Evolutionary conservation across 2,329 filamentous ascomycete genomes (phyloP), one percentile per base, ranked within the genome.

Genomic region (Alternaria conjuncta): DNA sequence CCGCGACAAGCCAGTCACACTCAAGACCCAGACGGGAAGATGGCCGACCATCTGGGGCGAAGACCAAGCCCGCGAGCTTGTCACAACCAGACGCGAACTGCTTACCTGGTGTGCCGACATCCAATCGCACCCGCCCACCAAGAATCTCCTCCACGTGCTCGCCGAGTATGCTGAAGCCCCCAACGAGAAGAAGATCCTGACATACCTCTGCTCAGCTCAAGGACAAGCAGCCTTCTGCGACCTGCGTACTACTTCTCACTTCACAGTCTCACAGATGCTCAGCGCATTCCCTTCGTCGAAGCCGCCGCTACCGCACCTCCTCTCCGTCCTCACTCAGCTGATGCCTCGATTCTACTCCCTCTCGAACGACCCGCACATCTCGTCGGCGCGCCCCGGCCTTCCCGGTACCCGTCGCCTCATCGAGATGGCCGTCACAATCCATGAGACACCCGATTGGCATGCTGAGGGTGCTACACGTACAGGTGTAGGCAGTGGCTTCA

Each of bases 11-110:
- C 90, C 91, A 13, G 87, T 97, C 18, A 84, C 91, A 18, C 82
- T 98, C 71, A 90, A 89, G 78, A 98, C 96, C 0, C 88, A 86
- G 36, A 88, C 86, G 64, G 95, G 95, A 32, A 88, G 96, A 54
- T 99, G 95, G 95, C 96, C 96, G 5, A 99, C 96, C 0, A 96
- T 99, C 54, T 99, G 96, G 96, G 96, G 95, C 45, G 93, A 97
- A 3, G 95, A 98, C 20, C 82, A 92, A 79, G 82, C 94, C 7
- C 89, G 96, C 60, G 90, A 96, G 77, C 84, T 99, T n/a, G 85
- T 94, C 60, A 97, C 95, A 4, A 98, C 94, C 0, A 89, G 95
- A 51, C 88, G 95, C 54, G 95, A 97, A 78, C 84, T 99, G n/a
- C 84, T 99, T 59, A 97, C 92, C 10, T 99, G 96, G 96, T 97